phyloP scores from a whole-genome alignment of 108 stramenopile species.

The Nitzschia palea region DNA sequence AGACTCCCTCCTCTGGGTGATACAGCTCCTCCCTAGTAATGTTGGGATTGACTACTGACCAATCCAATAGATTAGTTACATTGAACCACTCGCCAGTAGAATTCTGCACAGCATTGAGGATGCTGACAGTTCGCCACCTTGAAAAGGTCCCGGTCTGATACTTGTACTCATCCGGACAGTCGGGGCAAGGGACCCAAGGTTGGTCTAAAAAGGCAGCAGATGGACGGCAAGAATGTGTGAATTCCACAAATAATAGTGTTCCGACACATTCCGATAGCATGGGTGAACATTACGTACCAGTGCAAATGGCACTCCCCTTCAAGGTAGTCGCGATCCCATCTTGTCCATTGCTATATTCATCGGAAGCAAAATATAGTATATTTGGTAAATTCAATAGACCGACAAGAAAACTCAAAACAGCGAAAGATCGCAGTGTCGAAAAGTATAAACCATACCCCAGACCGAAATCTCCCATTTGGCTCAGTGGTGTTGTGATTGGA shows the following conservation, averaged over 20 bases:
- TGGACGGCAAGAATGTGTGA: not conserved
- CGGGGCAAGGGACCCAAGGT: slow-evolving; percentile 7
- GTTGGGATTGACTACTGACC: not conserved
- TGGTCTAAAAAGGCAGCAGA: not conserved
- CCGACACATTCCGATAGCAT: too few relatives aligned
- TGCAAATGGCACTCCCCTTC: slow-evolving; percentile 2
- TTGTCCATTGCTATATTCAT: too few relatives aligned
- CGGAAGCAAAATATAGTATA: slow-evolving; percentile 66
- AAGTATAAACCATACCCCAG: slow-evolving; percentile 79
- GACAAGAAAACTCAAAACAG: slow-evolving; percentile 38
- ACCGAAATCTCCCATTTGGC: slow-evolving; percentile 59
- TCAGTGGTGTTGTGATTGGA: slow-evolving; percentile 56
- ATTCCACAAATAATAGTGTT: too few relatives aligned
- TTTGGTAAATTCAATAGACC: slow-evolving; percentile 72
- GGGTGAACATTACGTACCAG: not conserved
- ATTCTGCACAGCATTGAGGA: not conserved
- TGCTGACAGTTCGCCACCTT: not conserved
- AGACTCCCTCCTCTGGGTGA: not conserved
- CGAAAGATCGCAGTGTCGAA: slow-evolving; percentile 39
- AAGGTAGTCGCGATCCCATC: too few relatives aligned
- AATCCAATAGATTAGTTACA: not conserved
- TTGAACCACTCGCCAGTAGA: not conserved
- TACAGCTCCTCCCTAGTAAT: not conserved
- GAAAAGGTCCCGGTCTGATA: not conserved
- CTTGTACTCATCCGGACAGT: not conserved